A percentile compares a stretch with the other conserved stretches of the same genome.
Evolutionary conservation across 371 early-diverging fungal genomes (phyloP).

Genomic region (Mortierella sp.): DNA sequence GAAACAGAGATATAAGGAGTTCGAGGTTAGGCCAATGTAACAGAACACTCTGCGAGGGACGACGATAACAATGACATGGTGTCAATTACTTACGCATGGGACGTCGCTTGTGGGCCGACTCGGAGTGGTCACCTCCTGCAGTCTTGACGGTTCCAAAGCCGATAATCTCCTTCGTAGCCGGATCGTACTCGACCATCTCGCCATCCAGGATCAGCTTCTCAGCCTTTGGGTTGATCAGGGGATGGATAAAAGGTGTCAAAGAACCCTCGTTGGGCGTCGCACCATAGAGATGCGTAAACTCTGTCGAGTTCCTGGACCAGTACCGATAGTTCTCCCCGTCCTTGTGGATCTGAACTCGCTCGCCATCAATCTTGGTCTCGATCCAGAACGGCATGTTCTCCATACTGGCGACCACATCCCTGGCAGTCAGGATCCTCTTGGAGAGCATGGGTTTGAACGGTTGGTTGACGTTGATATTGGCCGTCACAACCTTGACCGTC

Average conservation of each 20-base stretch:
- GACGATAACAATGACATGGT: background rate
- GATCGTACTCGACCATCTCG: slow-evolving; percentile 82
- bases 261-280: slow-evolving; percentile 61
- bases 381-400: slow-evolving; percentile 71
- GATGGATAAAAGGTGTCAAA: slow-evolving; percentile 64
- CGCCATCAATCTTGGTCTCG: slow-evolving; percentile 86
- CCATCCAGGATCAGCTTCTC: slow-evolving; percentile 75
- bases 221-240: slow-evolving; percentile 58
- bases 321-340: slow-evolving; percentile 66
- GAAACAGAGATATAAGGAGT: background rate
- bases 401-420: slow-evolving; percentile 62
- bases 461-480: slow-evolving; percentile 57
- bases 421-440: slow-evolving; percentile 56
- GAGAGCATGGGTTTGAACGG: slow-evolving; percentile 75
- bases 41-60: background rate
- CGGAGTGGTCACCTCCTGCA: slow-evolving; percentile 65
- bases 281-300: slow-evolving; percentile 78
- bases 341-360: slow-evolving; percentile 80
- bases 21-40: background rate
- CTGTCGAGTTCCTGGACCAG: slow-evolving; percentile 72
- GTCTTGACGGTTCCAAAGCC: slow-evolving; percentile 83
- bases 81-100: slow-evolving; percentile 65
- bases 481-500: slow-evolving; percentile 45
- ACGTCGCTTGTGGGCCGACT: slow-evolving; percentile 57
- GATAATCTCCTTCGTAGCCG: slow-evolving; percentile 65